A percentile compares a stretch with the other conserved stretches of the same genome.
These are phyloP conservation scores for Talaromyces ruber DNA, from an alignment of 495 filamentous ascomycete species.

Conservation along the genomic window DNA sequence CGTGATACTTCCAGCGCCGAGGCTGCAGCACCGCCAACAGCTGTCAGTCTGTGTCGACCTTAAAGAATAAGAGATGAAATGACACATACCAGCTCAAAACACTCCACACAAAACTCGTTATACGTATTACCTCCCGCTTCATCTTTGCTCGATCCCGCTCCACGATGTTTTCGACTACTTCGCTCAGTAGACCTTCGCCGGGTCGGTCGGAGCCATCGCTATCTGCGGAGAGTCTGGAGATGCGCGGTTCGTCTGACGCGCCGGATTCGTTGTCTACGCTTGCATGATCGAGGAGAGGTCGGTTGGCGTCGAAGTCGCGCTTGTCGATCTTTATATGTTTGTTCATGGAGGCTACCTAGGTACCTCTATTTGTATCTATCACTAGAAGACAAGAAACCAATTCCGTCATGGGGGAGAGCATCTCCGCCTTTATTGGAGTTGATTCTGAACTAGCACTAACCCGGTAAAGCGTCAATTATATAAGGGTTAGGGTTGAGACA, in stretches of 20 bases:
- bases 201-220: constrained; percentile 2
- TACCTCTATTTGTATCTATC: no score
- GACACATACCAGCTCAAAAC: constrained; percentile 46
- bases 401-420: no score
- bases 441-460: no score
- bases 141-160: constrained; percentile 47
- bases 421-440: no score
- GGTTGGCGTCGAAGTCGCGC: constrained; percentile 51
- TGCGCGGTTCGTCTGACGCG: constrained; percentile 2
- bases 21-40: constrained; percentile 26
- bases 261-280: constrained; percentile 12
- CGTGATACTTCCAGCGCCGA: constrained; percentile 78
- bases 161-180: constrained; percentile 53
- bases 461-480: no score
- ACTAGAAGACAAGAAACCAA: no score
- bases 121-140: constrained; percentile 40
- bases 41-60: neutral
- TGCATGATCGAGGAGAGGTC: constrained; percentile 30
- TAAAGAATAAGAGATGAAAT: neutral
- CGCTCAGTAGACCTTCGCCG: constrained; percentile 36
- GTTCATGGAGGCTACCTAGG: neutral
- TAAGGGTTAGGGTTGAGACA: no score
- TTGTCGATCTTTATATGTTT: constrained; percentile 35
- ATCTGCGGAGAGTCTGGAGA: constrained; percentile 5
- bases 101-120: constrained; percentile 51